Conservation (phyloP, 176 grass and related monocot species). For the Oryza brachyantha region DNA sequence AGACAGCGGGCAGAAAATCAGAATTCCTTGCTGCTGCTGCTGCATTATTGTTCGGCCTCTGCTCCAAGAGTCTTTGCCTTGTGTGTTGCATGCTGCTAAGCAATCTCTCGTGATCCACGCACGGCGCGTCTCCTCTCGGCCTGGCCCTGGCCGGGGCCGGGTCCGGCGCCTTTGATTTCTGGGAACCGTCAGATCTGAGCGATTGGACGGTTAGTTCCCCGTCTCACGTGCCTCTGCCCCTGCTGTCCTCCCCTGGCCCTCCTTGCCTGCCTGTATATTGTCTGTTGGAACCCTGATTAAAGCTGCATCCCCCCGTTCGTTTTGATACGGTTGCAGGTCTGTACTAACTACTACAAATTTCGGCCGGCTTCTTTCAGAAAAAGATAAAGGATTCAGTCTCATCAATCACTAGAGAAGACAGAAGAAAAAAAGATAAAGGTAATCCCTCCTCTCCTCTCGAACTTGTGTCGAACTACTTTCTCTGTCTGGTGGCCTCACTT, state of each 20-base stretch:
- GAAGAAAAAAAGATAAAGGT: neutral
- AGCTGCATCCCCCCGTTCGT: constrained; percentile 6
- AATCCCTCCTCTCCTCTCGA: neutral
- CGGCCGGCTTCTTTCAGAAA: neutral
- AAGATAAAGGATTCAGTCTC: neutral
- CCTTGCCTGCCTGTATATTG: neutral
- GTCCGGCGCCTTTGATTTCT: constrained; percentile 19
- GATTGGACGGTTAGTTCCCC: constrained; percentile 36
- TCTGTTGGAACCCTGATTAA: constrained; percentile 24
- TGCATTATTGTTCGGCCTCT: constrained; percentile 31
- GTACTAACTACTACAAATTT: neutral
- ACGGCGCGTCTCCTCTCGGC: neutral
- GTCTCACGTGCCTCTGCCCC: constrained; percentile 45
- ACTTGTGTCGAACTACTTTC: neutral
- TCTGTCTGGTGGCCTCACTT: neutral
- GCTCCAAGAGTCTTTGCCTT: neutral
- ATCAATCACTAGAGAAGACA: neutral
- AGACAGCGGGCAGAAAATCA: neutral
- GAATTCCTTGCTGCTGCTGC: neutral
- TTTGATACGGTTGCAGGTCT: constrained; percentile 20
- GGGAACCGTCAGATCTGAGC: constrained; percentile 39
- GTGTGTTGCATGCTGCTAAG: neutral
- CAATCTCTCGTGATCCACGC: constrained; percentile 6
- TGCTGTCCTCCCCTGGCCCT: neutral
- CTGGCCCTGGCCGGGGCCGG: neutral